phyloP scores from a whole-genome alignment of 495 filamentous ascomycete genomes.

The Durotheca rogersii region DNA sequence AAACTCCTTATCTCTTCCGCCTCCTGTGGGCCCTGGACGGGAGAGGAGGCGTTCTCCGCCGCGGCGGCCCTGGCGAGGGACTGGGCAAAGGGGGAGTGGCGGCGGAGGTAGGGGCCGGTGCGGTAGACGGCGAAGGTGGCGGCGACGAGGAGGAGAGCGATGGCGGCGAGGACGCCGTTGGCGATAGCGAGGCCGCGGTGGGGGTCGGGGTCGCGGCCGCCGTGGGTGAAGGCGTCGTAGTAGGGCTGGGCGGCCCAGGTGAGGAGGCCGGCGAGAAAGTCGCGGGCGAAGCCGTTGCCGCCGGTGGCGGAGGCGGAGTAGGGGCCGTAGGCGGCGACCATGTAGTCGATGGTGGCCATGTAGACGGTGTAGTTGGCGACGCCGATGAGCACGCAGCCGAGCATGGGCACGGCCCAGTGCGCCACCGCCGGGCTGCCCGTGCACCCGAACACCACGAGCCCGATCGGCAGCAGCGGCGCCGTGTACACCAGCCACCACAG shows the following conservation, averaged over 20 bases:
- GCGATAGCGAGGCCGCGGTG: constrained; percentile 59
- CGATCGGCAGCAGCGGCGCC: constrained; percentile 66
- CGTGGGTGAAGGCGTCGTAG: constrained; percentile 62
- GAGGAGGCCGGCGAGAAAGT: constrained; percentile 78
- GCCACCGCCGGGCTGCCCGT: constrained; percentile 57
- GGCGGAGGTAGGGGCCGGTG: constrained; percentile 69
- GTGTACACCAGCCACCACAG: constrained; percentile 64
- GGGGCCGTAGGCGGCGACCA: constrained; percentile 74
- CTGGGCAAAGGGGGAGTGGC: constrained; percentile 73
- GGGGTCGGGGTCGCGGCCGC: too few relatives aligned
- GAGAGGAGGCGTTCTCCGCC: too few relatives aligned
- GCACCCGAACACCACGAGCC: constrained; percentile 70
- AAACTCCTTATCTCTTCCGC: too few relatives aligned
- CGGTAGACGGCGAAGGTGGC: constrained; percentile 78
- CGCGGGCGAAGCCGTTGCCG: constrained; percentile 67
- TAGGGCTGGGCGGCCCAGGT: constrained; percentile 73
- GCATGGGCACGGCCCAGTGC: constrained; percentile 62
- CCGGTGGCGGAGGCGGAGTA: constrained; percentile 79
- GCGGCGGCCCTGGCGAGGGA: too few relatives aligned
- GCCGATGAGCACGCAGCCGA: constrained; percentile 61
- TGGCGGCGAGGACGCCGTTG: constrained; percentile 68
- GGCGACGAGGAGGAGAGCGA: constrained; percentile 65
- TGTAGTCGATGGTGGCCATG: constrained; percentile 84
- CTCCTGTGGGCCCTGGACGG: too few relatives aligned
- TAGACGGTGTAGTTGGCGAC: constrained; percentile 71